These are phyloP conservation scores for Hamamelis virginiana DNA, from an alignment of 164 flowering plant species.

Conservation along the genomic window DNA sequence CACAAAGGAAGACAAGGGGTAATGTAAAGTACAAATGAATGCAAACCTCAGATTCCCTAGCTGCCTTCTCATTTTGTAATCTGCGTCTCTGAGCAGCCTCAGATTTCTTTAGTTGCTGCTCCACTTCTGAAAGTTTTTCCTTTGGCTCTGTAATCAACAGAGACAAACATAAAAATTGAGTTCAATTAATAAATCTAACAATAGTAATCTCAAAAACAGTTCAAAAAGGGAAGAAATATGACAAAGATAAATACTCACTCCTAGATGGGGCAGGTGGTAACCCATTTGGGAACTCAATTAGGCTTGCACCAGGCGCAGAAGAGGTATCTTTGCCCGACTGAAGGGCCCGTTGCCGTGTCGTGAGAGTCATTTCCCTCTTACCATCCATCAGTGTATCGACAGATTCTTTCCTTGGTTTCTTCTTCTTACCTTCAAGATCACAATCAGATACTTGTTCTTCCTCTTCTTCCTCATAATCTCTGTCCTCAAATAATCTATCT, in stretches of 20 bases:
- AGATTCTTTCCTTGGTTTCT: conserved; percentile 58
- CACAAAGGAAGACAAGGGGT: not conserved
- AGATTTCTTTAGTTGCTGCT: conserved; percentile 86
- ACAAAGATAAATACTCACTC: conserved; percentile 52
- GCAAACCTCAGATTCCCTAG: conserved; percentile 82
- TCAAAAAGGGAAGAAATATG: not conserved
- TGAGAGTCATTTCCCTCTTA: conserved; percentile 73
- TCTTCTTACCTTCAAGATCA: conserved; percentile 49
- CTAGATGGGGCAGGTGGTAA: conserved; percentile 81
- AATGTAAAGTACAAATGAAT: not conserved
- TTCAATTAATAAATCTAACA: not conserved
- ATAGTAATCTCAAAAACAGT: not conserved
- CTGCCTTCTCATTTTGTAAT: conserved; percentile 89
- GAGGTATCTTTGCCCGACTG: conserved; percentile 73
- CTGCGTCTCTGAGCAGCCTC: conserved; percentile 98
- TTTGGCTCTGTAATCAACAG: conserved; percentile 65
- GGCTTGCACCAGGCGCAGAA: conserved; percentile 40
- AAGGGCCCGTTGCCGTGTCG: conserved; percentile 94
- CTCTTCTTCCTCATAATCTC: conserved; percentile 58
- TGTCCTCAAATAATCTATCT: conserved; percentile 47
- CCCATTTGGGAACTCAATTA: conserved; percentile 89
- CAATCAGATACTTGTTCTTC: conserved; percentile 52
- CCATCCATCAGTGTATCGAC: conserved; percentile 48
- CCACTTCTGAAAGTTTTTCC: conserved; percentile 88
- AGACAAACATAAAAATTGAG: conserved; percentile 1